Evolutionary conservation across 2,329 filamentous ascomycete species (phyloP).

Genomic region (Alternaria metachromatica): DNA sequence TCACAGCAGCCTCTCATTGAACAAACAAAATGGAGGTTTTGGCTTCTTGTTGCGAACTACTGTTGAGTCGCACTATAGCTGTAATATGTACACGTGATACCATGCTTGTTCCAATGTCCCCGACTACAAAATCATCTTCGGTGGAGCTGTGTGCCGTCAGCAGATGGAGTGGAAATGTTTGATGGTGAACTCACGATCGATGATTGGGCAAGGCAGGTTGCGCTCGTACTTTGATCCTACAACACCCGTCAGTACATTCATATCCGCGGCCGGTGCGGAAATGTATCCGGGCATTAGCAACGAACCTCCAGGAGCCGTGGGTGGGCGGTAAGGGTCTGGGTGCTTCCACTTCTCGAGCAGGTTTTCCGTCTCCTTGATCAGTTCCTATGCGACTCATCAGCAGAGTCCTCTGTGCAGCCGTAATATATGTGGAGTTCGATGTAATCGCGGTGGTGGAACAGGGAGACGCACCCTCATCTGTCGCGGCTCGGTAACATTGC

Average conservation of each 20-base stretch:
- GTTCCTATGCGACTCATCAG: slow-evolving; percentile 62
- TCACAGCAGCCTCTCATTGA: not conserved
- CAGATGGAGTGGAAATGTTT: not conserved
- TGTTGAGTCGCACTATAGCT: slow-evolving; percentile 3
- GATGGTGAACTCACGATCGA: slow-evolving; percentile 72
- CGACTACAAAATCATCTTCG: slow-evolving; percentile 45
- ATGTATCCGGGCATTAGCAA: slow-evolving; percentile 24
- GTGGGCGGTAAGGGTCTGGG: slow-evolving; percentile 88
- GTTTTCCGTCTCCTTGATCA: slow-evolving; percentile 87
- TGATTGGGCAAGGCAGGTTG: slow-evolving; percentile 80
- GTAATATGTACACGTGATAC: slow-evolving; percentile 21
- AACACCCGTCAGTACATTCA: slow-evolving; percentile 23
- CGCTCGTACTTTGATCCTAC: slow-evolving; percentile 94
- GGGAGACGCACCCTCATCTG: slow-evolving; percentile 74
- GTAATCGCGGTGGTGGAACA: not conserved
- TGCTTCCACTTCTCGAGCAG: slow-evolving; percentile 95
- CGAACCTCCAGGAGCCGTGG: slow-evolving; percentile 90
- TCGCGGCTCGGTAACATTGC: slow-evolving; percentile 79
- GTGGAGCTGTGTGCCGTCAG: slow-evolving; percentile 39
- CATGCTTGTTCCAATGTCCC: slow-evolving; percentile 4
- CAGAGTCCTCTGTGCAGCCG: not conserved
- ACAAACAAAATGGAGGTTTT: not conserved
- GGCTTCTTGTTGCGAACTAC: slow-evolving; percentile 10
- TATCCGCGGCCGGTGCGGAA: slow-evolving; percentile 30
- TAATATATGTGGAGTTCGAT: slow-evolving; percentile 2